phyloP scores from a whole-genome alignment of 352 stramenopile genomes.

The Phytopythium litorale region DNA sequence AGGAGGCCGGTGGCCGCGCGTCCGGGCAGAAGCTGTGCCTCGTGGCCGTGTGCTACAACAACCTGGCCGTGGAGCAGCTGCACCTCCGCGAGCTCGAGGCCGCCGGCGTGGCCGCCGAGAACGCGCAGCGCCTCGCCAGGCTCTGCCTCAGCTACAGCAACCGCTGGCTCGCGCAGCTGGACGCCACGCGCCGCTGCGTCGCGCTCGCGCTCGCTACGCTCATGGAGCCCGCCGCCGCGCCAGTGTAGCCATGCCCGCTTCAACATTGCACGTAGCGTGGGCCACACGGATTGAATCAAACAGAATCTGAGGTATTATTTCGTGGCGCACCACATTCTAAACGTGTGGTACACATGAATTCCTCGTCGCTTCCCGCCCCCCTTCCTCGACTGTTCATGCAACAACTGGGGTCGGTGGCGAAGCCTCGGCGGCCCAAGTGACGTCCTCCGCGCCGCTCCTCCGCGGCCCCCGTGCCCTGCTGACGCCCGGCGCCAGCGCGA shows the following conservation, averaged over 20 bases:
- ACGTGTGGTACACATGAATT: not conserved
- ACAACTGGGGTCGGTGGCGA: too few species aligned
- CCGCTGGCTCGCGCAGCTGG: slow-evolving; percentile 85
- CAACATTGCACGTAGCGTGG: not conserved
- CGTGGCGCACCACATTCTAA: too few species aligned
- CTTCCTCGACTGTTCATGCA: too few species aligned
- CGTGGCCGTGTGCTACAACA: slow-evolving; percentile 90
- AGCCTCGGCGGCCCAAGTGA: too few species aligned
- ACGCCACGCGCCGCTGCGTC: slow-evolving; percentile 80
- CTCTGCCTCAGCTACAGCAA: slow-evolving; percentile 92
- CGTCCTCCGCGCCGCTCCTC: too few species aligned
- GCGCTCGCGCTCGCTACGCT: slow-evolving; percentile 63
- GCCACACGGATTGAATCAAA: too few species aligned
- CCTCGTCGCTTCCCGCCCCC: too few species aligned
- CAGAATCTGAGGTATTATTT: too few species aligned
- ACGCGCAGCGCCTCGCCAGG: slow-evolving; percentile 82
- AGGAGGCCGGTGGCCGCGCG: slow-evolving; percentile 40
- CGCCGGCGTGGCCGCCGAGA: slow-evolving; percentile 69
- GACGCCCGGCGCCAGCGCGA: not conserved
- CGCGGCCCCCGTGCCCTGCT: too few species aligned
- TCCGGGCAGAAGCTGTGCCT: slow-evolving; percentile 90
- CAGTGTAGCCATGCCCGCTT: slow-evolving; percentile 10
- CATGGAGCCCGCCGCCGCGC: slow-evolving; percentile 39
- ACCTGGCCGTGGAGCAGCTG: slow-evolving; percentile 90
- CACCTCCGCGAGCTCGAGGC: slow-evolving; percentile 81